Conservation (phyloP, 2,329 filamentous ascomycete genomes). For the Aspergillus udagawae region DNA sequence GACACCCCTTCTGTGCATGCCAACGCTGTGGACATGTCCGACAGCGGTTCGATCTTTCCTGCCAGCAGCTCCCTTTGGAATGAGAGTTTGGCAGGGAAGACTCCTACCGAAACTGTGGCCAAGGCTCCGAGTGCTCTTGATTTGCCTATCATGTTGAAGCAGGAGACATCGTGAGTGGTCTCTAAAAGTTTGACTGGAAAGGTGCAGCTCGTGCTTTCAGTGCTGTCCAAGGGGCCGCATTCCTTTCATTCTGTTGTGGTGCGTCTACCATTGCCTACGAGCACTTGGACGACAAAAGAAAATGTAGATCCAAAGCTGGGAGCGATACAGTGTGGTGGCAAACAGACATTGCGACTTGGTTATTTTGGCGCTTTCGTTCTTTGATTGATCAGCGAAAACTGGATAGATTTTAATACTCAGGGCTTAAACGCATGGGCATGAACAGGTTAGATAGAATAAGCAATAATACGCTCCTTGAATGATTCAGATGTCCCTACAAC, state of each 20-base stretch:
- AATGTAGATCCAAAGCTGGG: neutral
- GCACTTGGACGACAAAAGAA: neutral
- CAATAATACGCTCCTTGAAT: neutral
- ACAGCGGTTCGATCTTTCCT: conserved; percentile 26
- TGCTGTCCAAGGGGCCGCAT: neutral
- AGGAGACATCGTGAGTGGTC: neutral
- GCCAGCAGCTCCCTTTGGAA: conserved; percentile 28
- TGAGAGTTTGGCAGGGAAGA: conserved; percentile 11
- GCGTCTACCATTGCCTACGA: neutral
- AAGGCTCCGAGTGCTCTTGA: conserved; percentile 1
- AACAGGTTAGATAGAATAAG: neutral
- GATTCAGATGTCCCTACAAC: neutral
- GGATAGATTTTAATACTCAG: conserved; percentile 4
- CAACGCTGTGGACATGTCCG: conserved; percentile 14
- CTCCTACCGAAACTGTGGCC: conserved; percentile 6
- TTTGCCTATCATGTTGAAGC: neutral
- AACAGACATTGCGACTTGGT: neutral
- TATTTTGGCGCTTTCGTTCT: neutral
- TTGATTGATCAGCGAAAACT: neutral
- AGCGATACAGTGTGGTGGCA: neutral
- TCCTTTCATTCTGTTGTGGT: neutral
- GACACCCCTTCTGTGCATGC: conserved; percentile 10
- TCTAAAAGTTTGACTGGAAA: too few relatives aligned
- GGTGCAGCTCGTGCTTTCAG: too few relatives aligned
- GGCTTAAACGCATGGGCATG: neutral